These are phyloP conservation scores for Cucurbitaria berberidis DNA, from an alignment of 2,329 filamentous ascomycete species.

Conservation along the genomic window DNA sequence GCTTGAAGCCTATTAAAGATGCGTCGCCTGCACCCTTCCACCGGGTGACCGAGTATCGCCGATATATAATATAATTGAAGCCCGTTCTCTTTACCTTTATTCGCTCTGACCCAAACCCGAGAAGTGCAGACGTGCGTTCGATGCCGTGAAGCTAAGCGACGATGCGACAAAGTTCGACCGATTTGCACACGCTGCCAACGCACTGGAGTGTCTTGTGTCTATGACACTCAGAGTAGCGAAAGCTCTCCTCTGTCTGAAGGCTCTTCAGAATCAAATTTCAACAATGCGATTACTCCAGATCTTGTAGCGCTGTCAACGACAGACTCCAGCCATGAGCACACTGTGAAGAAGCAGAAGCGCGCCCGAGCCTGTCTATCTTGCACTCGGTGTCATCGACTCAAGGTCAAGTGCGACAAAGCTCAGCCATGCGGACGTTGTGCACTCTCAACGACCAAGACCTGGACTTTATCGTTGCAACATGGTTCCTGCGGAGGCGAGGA, in stretches of 20 bases:
- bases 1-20: background rate
- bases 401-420: slow-evolving; percentile 29
- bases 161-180: slow-evolving; percentile 25
- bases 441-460: slow-evolving; percentile 17
- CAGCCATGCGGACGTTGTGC: slow-evolving; percentile 25
- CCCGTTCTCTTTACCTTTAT: background rate
- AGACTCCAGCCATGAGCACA: background rate
- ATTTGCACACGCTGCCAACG: slow-evolving; percentile 17
- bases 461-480: slow-evolving; percentile 22
- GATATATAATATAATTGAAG: background rate
- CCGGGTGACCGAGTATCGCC: slow-evolving; percentile 17
- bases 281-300: background rate
- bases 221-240: slow-evolving; percentile 1
- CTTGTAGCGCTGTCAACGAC: background rate
- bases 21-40: background rate
- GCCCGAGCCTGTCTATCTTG: slow-evolving; percentile 28
- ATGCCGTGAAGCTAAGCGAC: slow-evolving; percentile 24
- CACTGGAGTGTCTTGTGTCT: slow-evolving; percentile 13
- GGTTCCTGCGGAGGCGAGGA: slow-evolving; percentile 25
- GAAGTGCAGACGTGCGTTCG: slow-evolving; percentile 20
- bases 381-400: slow-evolving; percentile 29
- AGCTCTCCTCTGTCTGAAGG: background rate
- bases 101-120: slow-evolving; percentile 9
- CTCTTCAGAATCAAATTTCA: background rate
- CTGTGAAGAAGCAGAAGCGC: slow-evolving; percentile 17